phyloP scores from a whole-genome alignment of 768 basidiomycete genomes.

The Russula emetica region DNA sequence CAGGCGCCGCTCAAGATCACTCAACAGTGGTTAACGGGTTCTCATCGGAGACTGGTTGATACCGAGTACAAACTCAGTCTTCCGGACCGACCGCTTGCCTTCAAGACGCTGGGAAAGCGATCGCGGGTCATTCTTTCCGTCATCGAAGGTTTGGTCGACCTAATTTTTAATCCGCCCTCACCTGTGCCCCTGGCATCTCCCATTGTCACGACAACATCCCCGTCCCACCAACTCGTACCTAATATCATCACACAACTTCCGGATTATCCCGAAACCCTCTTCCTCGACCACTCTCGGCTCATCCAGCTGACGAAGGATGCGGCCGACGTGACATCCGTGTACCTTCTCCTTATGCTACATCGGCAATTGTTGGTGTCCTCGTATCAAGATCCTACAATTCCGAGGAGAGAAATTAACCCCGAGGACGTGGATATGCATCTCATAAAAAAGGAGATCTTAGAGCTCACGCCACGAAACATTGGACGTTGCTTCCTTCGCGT shows the following conservation, averaged over 20 bases:
- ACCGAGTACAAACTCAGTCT: slow-evolving; percentile 29
- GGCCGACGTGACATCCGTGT: slow-evolving; percentile 66
- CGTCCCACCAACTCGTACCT: slow-evolving; percentile 31
- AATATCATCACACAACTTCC: slow-evolving; percentile 36
- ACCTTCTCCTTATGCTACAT: slow-evolving; percentile 78
- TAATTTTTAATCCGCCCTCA: slow-evolving; percentile 56
- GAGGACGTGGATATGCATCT: slow-evolving; percentile 52
- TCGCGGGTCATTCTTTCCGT: slow-evolving; percentile 30
- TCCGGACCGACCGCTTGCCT: slow-evolving; percentile 44
- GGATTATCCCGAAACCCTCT: slow-evolving; percentile 70
- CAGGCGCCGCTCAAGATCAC: slow-evolving; percentile 27
- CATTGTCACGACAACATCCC: slow-evolving; percentile 33
- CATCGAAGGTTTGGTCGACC: slow-evolving; percentile 57
- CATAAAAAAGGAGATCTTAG: slow-evolving; percentile 73
- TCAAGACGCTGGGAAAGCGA: slow-evolving; percentile 25
- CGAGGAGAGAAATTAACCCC: slow-evolving; percentile 39
- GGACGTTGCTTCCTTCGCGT: slow-evolving; percentile 51
- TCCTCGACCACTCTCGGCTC: slow-evolving; percentile 73
- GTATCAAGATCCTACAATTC: slow-evolving; percentile 32
- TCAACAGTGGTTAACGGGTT: slow-evolving; percentile 26
- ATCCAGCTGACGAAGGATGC: slow-evolving; percentile 64
- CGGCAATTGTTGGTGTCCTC: slow-evolving; percentile 63
- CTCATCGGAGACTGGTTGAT: slow-evolving; percentile 21
- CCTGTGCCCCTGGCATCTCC: slow-evolving; percentile 36
- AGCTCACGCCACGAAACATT: slow-evolving; percentile 56